Evolutionary conservation across 495 filamentous ascomycete genomes (phyloP), one percentile per base, ranked within the genome.

Genomic region (Hyaloscypha hepaticicola): DNA sequence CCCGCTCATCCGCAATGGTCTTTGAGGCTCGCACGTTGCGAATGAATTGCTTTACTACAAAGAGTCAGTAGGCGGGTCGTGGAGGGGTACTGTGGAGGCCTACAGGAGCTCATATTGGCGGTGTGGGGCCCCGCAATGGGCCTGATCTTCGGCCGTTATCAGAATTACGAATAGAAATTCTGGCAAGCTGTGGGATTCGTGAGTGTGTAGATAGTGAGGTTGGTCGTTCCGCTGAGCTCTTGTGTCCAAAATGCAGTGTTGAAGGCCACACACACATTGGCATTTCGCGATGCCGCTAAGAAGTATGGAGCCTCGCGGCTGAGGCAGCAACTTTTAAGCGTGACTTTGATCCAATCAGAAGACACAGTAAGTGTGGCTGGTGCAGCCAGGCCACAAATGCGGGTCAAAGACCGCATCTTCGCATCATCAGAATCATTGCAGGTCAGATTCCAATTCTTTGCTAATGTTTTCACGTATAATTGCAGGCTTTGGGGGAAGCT

Each of bases 1-100:
- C 92, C 71, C 95, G 87, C 81, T 99, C 95, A 77, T 99, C 95
- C 72, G 96, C 96, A 73, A 99, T 95, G 31, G 95, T 99, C 83
- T 99, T 99, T 58, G 95, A 91, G 51, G 94, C 93, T 72, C 95
- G 91, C 69, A 99, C 95, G 80, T 96, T 97, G 74, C 95, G 92
- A 78, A 99, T 99, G 80, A 99, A 99, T 82, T 97, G 94, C 80
- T 99, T 99, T 76, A 99, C 94, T 97, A 71, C 34, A 70, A 53
- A 25, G 12, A 28, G 64, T 78, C 61, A 75, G 70, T 61, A 16
- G 22, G 26, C 28, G 38, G 24, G 62, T 7, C 27, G 24, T 27
- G 59, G 59, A 63, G 63, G 45, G 27, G 66, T 62, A 72, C 70
- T 55, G 71, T 34, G 69, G 72, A 66, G 66, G 63, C 85, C 75